A percentile compares a stretch with the other conserved stretches of the same genome.
These are phyloP conservation scores for Yamadazyma endophytica DNA, from an alignment of 805 yeast species.

Conservation along the genomic window DNA sequence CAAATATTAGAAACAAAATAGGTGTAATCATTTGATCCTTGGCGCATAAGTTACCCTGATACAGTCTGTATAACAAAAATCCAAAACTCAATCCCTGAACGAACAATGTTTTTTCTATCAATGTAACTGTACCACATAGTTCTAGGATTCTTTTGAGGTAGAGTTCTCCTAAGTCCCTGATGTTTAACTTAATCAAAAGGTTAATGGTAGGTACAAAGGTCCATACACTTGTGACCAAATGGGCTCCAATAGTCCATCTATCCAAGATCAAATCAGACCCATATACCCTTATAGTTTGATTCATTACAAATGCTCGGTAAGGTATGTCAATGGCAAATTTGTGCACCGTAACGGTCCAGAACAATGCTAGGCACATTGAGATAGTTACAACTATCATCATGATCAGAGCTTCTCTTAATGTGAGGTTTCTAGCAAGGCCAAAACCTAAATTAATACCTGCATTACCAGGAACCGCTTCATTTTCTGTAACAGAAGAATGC, in stretches of 20 bases:
- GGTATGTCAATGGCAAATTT: slow-evolving; percentile 19
- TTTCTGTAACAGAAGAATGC: too few relatives aligned
- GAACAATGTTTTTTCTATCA: too few relatives aligned
- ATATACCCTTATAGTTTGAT: not conserved
- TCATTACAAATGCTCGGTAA: slow-evolving; percentile 6
- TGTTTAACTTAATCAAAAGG: slow-evolving; percentile 1
- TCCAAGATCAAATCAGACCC: not conserved
- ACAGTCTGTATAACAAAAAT: not conserved
- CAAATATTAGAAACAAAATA: slow-evolving; percentile 6
- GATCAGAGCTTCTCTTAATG: not conserved
- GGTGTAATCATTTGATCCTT: slow-evolving; percentile 11
- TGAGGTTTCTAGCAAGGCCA: slow-evolving; percentile 2
- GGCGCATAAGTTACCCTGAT: not conserved
- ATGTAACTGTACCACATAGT: too few relatives aligned
- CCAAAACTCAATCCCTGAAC: too few relatives aligned
- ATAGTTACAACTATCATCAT: not conserved
- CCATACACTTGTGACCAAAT: slow-evolving; percentile 5
- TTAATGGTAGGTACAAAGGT: slow-evolving; percentile 5
- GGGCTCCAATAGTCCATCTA: slow-evolving; percentile 1
- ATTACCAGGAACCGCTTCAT: slow-evolving; percentile 1
- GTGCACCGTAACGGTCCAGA: slow-evolving; percentile 19
- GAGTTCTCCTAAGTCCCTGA: slow-evolving; percentile 5
- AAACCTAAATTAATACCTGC: slow-evolving; percentile 1
- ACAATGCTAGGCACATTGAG: slow-evolving; percentile 1
- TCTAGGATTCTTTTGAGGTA: slow-evolving; percentile 3